Evolutionary conservation across 495 filamentous ascomycete genomes (phyloP).

Genomic region (Baudoinia panamericana): DNA sequence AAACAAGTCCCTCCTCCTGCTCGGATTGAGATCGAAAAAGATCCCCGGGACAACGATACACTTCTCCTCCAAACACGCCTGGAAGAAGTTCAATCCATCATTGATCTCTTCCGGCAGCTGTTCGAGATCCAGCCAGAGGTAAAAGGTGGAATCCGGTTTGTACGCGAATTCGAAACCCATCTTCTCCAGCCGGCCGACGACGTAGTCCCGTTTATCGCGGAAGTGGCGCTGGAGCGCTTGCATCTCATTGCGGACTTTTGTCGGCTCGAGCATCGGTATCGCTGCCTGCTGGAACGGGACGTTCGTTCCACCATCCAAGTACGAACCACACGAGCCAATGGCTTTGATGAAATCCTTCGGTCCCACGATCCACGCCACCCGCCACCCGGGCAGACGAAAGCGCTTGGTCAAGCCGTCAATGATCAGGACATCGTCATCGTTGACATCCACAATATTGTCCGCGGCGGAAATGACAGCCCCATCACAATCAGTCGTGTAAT

Average conservation of each 20-base stretch:
- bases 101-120: constrained; percentile 60
- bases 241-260: constrained; percentile 75
- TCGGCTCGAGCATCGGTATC: constrained; percentile 78
- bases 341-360: constrained; percentile 95
- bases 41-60: constrained; percentile 93
- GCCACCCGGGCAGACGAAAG: constrained; percentile 92
- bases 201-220: constrained; percentile 79
- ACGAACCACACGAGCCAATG: constrained; percentile 81
- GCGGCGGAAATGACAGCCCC: constrained; percentile 77
- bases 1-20: constrained; percentile 78
- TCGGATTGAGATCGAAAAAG: constrained; percentile 82
- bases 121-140: constrained; percentile 66
- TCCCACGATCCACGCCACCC: constrained; percentile 89
- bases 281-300: constrained; percentile 93
- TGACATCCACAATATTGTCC: constrained; percentile 61
- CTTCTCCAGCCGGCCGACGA: constrained; percentile 55
- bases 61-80: constrained; percentile 80
- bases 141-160: constrained; percentile 83
- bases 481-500: constrained; percentile 65
- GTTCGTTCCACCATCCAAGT: constrained; percentile 92
- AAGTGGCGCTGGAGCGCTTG: constrained; percentile 77
- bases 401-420: constrained; percentile 95
- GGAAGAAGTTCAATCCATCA: constrained; percentile 93
- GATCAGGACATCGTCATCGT: constrained; percentile 71
- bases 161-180: constrained; percentile 68